Conservation (phyloP, 2,329 filamentous ascomycete species). For the Thielaviopsis musarum region DNA sequence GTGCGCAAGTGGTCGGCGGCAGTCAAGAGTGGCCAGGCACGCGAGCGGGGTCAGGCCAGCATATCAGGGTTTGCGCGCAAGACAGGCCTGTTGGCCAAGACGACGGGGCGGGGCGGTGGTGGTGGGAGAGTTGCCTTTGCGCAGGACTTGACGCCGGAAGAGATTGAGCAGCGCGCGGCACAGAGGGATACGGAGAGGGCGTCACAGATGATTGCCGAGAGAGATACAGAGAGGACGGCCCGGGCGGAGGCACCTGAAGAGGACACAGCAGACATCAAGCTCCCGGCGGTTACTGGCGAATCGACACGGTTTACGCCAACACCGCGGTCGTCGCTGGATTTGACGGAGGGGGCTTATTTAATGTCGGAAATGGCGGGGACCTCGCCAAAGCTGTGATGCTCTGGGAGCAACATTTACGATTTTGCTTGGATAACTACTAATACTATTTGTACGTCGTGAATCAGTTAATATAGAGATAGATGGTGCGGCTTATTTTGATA, state of each 20-base stretch:
- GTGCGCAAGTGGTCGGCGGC: neutral
- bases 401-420: too few relatives aligned
- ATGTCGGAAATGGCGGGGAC: neutral
- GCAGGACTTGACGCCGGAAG: neutral
- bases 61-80: slow-evolving; percentile 31
- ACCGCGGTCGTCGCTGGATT: neutral
- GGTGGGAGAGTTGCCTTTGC: too few relatives aligned
- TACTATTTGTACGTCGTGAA: neutral
- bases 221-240: neutral
- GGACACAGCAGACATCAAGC: neutral
- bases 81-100: slow-evolving; percentile 11
- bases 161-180: neutral
- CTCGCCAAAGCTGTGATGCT: neutral
- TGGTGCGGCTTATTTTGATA: neutral
- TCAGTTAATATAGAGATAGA: neutral
- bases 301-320: neutral
- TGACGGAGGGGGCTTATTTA: neutral
- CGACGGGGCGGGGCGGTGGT: neutral
- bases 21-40: slow-evolving; percentile 21
- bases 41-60: slow-evolving; percentile 29
- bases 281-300: neutral
- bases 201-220: neutral
- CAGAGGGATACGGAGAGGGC: neutral
- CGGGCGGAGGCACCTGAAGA: neutral
- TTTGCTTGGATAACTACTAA: neutral